Conservation (phyloP, 176 grass and related monocot species). For the Saccharum officinarum region DNA sequence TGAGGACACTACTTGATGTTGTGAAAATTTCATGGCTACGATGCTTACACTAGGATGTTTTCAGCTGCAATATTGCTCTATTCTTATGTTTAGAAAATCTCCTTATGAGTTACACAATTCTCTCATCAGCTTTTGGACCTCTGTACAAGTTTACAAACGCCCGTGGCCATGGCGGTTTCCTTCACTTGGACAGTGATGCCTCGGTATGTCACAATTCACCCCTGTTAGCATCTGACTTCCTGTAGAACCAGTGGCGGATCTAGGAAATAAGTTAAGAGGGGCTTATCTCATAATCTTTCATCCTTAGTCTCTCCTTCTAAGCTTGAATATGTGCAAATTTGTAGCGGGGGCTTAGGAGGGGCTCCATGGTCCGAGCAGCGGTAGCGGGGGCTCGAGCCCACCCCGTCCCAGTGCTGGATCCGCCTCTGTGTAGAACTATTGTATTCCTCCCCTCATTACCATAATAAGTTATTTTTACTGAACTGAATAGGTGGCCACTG, state of each 20-base stretch:
- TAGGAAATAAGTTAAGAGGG: too few species aligned
- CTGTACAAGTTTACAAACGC: constrained; percentile 86
- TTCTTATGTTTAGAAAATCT: not conserved
- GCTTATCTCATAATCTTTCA: too few species aligned
- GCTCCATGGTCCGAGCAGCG: too few species aligned
- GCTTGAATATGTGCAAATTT: too few species aligned
- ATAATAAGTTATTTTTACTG: not conserved
- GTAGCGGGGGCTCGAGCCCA: too few species aligned
- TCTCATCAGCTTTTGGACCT: constrained; percentile 68
- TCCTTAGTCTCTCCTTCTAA: too few species aligned
- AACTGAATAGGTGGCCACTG: not conserved
- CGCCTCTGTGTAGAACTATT: not conserved
- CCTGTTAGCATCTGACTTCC: not conserved
- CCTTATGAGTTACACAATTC: constrained; percentile 8
- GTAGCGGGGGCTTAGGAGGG: too few species aligned
- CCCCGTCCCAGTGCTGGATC: too few species aligned
- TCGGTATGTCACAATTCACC: constrained; percentile 46
- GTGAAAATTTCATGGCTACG: not conserved
- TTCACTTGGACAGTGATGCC: constrained; percentile 72
- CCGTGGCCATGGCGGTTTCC: constrained; percentile 86
- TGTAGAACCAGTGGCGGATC: too few species aligned
- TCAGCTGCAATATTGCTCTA: not conserved
- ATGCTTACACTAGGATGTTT: not conserved
- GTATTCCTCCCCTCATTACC: not conserved
- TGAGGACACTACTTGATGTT: not conserved